phyloP scores from a whole-genome alignment of 2,329 filamentous ascomycete species.

The Colletotrichum nymphaeae region DNA sequence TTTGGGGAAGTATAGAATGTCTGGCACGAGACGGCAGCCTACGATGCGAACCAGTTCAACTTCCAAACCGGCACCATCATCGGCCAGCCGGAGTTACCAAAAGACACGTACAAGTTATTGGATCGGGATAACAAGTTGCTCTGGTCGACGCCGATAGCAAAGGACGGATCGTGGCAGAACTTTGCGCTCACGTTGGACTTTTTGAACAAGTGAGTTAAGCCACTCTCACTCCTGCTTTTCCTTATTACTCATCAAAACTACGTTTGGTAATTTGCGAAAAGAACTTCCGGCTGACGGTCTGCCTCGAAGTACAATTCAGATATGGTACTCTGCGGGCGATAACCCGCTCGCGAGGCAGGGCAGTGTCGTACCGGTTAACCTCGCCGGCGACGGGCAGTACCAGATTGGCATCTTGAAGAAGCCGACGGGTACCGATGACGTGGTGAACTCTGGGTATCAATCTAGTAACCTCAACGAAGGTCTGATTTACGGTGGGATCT shows the following conservation, averaged over 20 bases:
- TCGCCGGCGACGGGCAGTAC: slow-evolving; percentile 39
- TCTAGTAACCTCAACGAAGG: slow-evolving; percentile 59
- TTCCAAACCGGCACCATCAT: slow-evolving; percentile 49
- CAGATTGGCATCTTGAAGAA: slow-evolving; percentile 71
- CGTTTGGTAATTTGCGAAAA: too few relatives aligned
- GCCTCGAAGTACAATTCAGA: slow-evolving; percentile 33
- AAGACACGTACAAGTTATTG: slow-evolving; percentile 34
- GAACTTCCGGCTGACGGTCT: neutral
- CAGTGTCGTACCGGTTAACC: slow-evolving; percentile 3
- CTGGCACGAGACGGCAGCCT: slow-evolving; percentile 51
- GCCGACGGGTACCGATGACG: slow-evolving; percentile 61
- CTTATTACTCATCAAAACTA: too few relatives aligned
- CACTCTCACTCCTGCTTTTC: neutral
- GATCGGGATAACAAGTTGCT: slow-evolving; percentile 33
- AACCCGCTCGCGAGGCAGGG: slow-evolving; percentile 21
- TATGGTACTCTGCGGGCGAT: slow-evolving; percentile 34
- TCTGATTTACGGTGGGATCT: slow-evolving; percentile 61
- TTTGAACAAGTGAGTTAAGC: slow-evolving; percentile 32
- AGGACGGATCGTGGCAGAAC: slow-evolving; percentile 37
- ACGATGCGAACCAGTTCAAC: slow-evolving; percentile 51
- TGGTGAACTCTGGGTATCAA: slow-evolving; percentile 62
- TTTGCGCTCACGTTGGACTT: slow-evolving; percentile 38
- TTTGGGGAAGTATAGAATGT: slow-evolving; percentile 40
- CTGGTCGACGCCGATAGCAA: slow-evolving; percentile 33
- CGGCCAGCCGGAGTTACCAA: slow-evolving; percentile 25